Evolutionary conservation across 176 grass and related monocot species (phyloP).

Genomic region (Echinochloa phyllopogon): DNA sequence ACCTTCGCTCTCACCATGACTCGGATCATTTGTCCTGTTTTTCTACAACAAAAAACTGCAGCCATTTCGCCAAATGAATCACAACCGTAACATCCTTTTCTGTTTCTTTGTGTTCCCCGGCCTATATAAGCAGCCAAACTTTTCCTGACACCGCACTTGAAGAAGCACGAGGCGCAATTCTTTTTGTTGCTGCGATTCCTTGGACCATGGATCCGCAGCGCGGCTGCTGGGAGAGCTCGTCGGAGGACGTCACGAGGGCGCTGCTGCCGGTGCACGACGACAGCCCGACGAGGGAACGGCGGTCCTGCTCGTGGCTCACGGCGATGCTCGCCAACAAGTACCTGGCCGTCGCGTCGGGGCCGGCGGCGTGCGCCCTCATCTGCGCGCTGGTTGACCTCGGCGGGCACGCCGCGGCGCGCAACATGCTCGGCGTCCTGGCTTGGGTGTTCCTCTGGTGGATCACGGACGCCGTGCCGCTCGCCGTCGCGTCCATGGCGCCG

Average conservation of each 20-base stretch:
- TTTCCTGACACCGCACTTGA: conserved; percentile 8
- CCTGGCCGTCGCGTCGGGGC: conserved; percentile 58
- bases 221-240: conserved; percentile 37
- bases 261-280: conserved; percentile 60
- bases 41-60: not conserved
- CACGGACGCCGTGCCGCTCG: conserved; percentile 84
- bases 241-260: conserved; percentile 49
- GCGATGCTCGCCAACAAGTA: conserved; percentile 56
- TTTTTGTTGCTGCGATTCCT: not conserved
- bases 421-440: conserved; percentile 83
- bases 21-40: not conserved
- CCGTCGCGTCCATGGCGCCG: conserved; percentile 87
- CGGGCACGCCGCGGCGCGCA: conserved; percentile 52
- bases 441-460: conserved; percentile 99
- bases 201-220: conserved; percentile 9
- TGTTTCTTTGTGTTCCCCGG: conserved; percentile 5
- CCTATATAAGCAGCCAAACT: conserved; percentile 30
- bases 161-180: not conserved
- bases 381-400: conserved; percentile 51
- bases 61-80: not conserved
- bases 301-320: not conserved
- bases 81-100: not conserved
- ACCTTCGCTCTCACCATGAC: not conserved
- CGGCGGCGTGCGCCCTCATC: conserved; percentile 52
- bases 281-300: not conserved